Evolutionary conservation across 2,329 filamentous ascomycete species (phyloP), one percentile per base, ranked within the genome.

Genomic region (Lachnellula suecica): DNA sequence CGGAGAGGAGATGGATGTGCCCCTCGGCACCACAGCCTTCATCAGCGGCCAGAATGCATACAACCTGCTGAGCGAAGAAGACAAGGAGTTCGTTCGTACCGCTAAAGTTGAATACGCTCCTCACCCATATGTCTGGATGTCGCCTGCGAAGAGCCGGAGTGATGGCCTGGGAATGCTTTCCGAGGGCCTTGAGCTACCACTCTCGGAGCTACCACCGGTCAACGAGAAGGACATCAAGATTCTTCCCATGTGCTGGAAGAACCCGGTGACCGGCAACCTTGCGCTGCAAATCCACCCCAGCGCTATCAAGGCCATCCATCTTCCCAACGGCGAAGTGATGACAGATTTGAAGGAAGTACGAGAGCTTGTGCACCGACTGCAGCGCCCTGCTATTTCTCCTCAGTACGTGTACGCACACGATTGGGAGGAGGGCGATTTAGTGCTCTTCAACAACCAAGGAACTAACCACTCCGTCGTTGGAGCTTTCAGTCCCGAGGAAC

Each of bases 71-170:
- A 84, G 80, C 13, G 75, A 81, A 1, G 77, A 78, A 40, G 86
- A 91, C 63, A 81, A 89, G 67, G 76, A 78, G 41, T 88, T 91
- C 60, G 87, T 78, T 1, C 79, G 83, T 46, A 81, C 76, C 4
- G 86, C 85, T 19, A 81, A 76, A 52, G 79, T 90, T 42, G 87
- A 91, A 70, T 92, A 92, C 65, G 87, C 88, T 0, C 78, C 88
- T 2, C 88, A 92, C 61, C 88, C 88, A 4, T 92, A 92, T 69
- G 82, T 92, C 56, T 93, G 88, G 88, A 92, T 92, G 86, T 83
- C 79, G 52, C 68, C 74, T 22, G 85, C 88, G 42, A 82, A 81
- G 61, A 85, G 86, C 35, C 81, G 81, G 15, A 74, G 85, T 6
- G 82, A 84, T 46, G 89, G 88, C 0, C 79, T 92, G 0, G 89